Base-by-base conservation (phyloP, 2,329 filamentous ascomycete species). In the Botrytis fragariae region DNA sequence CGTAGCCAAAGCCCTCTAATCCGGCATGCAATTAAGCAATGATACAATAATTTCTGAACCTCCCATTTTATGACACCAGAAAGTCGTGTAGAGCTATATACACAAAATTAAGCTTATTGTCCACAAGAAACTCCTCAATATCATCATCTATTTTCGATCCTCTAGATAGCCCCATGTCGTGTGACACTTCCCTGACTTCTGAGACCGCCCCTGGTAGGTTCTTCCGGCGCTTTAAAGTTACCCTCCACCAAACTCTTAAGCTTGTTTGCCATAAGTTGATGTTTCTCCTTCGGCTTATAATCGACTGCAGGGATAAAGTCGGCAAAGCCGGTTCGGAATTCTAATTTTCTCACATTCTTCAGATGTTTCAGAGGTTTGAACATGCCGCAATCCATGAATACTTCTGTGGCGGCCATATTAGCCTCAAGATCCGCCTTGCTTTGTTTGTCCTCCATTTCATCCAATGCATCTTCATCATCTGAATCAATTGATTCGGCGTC, bases 351-450 rank as follows among this genome's bases (percentile, higher is more conserved):
- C 16, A 76, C 76, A 44, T 75, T 77, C 20, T 29, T 64, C 14
- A 77, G 29, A 8, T 65, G 54, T 12, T 65, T 29, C 7, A 77
- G 45, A 45, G 72, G 57, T 29, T 73, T 57, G 60, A 72, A 74
- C 16, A 76, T 71, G 2, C 68, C 69, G 22, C 67, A 69, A 61
- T 77, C 76, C 60, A 77, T 45, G 44, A 77, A 75, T 8, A 76
- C 25, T 18, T 77, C 76, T 1, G 73, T 74, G 4, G 75, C 75
- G 62, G 39, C 54, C 37, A 73, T 71, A 32, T 75, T 75, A 20
- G 73, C 68, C 16, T 75, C 51, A 22, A 73, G 32, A 68, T 74
- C 74, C 14, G 74, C 59, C 29, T 54, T 70, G 18, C 48, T 25
- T 64, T 71, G 57, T 51, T 64, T 63, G 6, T 22, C 9, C 25